Percentiles rank a stretch among this genome's conserved stretches.
Evolutionary conservation across 2,329 filamentous ascomycete genomes (phyloP).

Genomic region (Diplodia intermedia): DNA sequence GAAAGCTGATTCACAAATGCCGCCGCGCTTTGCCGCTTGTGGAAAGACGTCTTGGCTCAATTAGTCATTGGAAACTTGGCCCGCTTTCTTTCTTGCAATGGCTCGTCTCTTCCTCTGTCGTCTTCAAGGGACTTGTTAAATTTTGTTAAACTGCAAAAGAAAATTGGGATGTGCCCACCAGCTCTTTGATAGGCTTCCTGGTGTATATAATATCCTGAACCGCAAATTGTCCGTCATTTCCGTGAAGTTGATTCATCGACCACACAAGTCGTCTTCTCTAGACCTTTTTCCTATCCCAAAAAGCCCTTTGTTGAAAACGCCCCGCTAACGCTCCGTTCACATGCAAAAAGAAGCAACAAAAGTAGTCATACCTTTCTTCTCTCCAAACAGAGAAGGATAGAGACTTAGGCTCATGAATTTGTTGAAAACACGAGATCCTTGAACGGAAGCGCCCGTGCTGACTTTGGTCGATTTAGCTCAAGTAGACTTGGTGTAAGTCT

Average conservation of each 20-base stretch:
- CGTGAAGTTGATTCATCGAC: slow-evolving; percentile 31
- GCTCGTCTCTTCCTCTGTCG: too few species aligned
- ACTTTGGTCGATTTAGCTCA: slow-evolving; percentile 25
- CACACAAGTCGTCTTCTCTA: slow-evolving; percentile 4
- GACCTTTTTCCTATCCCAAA: slow-evolving; percentile 9
- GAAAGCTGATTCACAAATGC: background rate
- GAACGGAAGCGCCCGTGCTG: slow-evolving; percentile 49
- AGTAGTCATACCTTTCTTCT: background rate
- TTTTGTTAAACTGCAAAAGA: background rate
- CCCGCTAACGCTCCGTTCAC: slow-evolving; percentile 21
- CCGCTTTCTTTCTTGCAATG: too few species aligned
- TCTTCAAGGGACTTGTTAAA: too few species aligned
- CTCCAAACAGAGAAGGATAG: background rate
- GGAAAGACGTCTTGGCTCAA: background rate
- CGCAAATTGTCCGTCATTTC: background rate
- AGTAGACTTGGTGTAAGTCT: slow-evolving; percentile 45
- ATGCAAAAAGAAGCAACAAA: slow-evolving; percentile 17
- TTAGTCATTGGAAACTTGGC: background rate
- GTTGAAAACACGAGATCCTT: slow-evolving; percentile 39
- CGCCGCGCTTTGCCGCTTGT: background rate
- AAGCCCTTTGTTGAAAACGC: slow-evolving; percentile 14
- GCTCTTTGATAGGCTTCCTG: too few species aligned
- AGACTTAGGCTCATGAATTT: slow-evolving; percentile 10
- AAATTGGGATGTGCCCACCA: background rate
- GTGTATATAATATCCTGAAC: background rate